phyloP scores from a whole-genome alignment of 768 basidiomycete species.

The Artomyces pyxidatus region DNA sequence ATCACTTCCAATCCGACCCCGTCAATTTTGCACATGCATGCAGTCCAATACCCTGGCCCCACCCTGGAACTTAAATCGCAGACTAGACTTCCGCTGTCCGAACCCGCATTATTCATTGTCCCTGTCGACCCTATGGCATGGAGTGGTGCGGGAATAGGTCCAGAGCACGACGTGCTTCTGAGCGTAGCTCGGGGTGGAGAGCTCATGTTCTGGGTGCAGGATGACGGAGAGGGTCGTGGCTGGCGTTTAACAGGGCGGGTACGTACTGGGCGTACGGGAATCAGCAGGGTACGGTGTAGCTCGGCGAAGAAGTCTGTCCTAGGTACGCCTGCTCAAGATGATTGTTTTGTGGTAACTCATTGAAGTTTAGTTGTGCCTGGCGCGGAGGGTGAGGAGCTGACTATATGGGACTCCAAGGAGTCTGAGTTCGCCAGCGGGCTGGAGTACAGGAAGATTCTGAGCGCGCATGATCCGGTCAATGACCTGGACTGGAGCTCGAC shows the following conservation, averaged over 20 bases:
- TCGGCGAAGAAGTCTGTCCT: conserved; percentile 89
- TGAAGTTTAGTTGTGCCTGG: conserved; percentile 45
- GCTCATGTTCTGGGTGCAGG: conserved; percentile 81
- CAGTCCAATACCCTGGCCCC: conserved; percentile 27
- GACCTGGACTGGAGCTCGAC: conserved; percentile 95
- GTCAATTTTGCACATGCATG: conserved; percentile 46
- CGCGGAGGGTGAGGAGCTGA: conserved; percentile 65
- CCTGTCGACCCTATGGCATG: conserved; percentile 89
- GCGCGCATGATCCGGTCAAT: conserved; percentile 48
- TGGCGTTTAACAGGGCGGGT: conserved; percentile 74
- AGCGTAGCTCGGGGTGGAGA: conserved; percentile 73
- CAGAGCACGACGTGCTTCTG: conserved; percentile 63
- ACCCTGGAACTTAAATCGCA: conserved; percentile 40
- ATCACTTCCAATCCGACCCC: conserved; percentile 48
- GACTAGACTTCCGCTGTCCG: conserved; percentile 43
- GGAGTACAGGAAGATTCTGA: conserved; percentile 58
- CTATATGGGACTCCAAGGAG: conserved; percentile 94
- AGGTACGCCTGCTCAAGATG: conserved; percentile 32
- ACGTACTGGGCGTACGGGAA: conserved; percentile 55
- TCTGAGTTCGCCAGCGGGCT: conserved; percentile 90
- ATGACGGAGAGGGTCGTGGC: conserved; percentile 20
- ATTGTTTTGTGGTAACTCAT: neutral
- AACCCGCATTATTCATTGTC: conserved; percentile 40
- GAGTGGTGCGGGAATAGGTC: conserved; percentile 29
- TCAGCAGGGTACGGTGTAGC: conserved; percentile 75